phyloP scores from a whole-genome alignment of 108 stramenopile species.

The Skeletonema grethae region DNA sequence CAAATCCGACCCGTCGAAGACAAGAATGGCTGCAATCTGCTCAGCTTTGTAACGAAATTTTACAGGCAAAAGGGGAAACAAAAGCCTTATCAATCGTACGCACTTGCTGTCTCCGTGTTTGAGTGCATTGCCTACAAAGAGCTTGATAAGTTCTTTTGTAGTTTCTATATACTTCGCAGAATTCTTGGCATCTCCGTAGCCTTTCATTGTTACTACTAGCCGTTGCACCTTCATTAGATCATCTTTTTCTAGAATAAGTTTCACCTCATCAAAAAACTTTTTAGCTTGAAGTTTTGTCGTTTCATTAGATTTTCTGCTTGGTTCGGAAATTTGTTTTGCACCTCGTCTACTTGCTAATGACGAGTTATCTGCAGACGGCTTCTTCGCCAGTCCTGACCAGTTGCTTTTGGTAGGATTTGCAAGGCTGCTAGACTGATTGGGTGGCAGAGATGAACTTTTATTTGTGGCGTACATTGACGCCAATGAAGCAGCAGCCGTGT shows the following conservation, averaged over 20 bases:
- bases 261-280: constrained; percentile 50
- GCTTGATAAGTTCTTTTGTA: constrained; percentile 34
- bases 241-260: constrained; percentile 24
- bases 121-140: constrained; percentile 20
- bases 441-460: background rate
- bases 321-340: constrained; percentile 12
- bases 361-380: constrained; percentile 6
- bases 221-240: constrained; percentile 64
- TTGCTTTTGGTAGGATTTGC: background rate
- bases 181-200: constrained; percentile 40
- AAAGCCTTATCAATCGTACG: constrained; percentile 50
- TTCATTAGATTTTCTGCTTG: constrained; percentile 19
- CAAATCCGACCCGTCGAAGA: constrained; percentile 54
- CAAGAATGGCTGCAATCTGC: constrained; percentile 41
- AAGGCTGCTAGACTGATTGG: background rate
- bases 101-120: constrained; percentile 14
- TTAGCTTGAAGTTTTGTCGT: constrained; percentile 37
- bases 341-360: constrained; percentile 3
- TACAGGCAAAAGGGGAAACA: constrained; percentile 67
- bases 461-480: constrained; percentile 18
- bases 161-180: constrained; percentile 26
- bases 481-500: constrained; percentile 4
- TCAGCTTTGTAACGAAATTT: constrained; percentile 50
- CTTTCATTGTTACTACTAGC: constrained; percentile 71
- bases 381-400: constrained; percentile 21